Evolutionary conservation across 257 asterid genomes (phyloP).

Genomic region (Striga asiatica): DNA sequence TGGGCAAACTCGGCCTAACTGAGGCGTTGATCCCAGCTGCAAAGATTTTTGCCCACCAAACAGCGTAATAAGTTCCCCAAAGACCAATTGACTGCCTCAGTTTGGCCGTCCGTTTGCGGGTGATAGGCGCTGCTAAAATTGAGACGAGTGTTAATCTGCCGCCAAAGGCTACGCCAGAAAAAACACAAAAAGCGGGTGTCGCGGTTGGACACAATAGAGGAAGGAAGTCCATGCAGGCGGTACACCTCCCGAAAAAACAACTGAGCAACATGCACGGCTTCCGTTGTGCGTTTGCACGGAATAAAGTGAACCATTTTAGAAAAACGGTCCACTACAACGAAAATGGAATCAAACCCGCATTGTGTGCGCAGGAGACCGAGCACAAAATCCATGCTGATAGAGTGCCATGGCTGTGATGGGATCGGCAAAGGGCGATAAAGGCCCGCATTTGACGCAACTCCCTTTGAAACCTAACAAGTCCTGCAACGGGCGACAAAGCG

Average conservation of each 20-base stretch:
- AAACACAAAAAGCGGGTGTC: background rate
- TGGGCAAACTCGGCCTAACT: background rate
- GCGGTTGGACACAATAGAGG: background rate
- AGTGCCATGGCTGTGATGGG: background rate
- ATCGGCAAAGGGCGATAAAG: background rate
- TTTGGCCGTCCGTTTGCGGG: too few relatives aligned
- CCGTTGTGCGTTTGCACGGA: background rate
- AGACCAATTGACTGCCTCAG: background rate
- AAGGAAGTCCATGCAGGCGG: background rate
- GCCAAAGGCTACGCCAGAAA: background rate
- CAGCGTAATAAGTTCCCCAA: too few relatives aligned
- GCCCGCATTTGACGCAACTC: background rate
- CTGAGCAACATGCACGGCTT: background rate
- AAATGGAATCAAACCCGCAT: background rate
- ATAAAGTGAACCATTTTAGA: too few relatives aligned
- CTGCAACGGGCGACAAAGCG: background rate
- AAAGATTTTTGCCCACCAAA: too few relatives aligned
- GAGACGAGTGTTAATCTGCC: background rate
- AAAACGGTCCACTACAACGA: too few relatives aligned
- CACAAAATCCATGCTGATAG: background rate
- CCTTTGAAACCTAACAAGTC: background rate
- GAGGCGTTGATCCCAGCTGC: too few relatives aligned
- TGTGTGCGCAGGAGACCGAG: background rate
- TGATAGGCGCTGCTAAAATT: background rate
- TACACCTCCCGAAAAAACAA: background rate